Percentiles rank a stretch among this genome's conserved stretches.
phyloP scores from a whole-genome alignment of 306 rosid genomes.

The Astragalus glycyphyllos region DNA sequence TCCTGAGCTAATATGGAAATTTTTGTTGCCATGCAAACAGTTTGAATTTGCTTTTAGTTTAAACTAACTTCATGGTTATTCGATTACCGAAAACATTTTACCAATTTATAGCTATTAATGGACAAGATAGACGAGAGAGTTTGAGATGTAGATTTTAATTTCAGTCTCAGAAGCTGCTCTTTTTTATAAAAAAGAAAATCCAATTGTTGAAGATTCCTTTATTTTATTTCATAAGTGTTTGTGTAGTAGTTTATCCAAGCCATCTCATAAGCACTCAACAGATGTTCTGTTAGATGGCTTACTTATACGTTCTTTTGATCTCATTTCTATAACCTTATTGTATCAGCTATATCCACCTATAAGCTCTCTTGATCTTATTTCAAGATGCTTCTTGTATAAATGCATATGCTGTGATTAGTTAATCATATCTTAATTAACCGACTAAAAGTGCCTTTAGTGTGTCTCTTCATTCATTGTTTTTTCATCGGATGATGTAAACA shows the following conservation, averaged over 20 bases:
- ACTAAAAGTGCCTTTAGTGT: background rate
- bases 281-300: background rate
- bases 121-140: background rate
- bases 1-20: background rate
- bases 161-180: background rate
- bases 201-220: background rate
- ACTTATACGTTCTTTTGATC: background rate
- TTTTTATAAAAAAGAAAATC: background rate
- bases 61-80: background rate
- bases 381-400: background rate
- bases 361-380: background rate
- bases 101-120: background rate
- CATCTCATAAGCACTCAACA: background rate
- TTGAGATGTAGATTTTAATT: background rate
- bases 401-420: background rate
- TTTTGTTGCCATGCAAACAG: background rate
- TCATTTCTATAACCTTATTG: background rate
- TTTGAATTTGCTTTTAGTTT: background rate
- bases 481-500: background rate
- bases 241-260: background rate
- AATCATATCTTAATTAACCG: background rate
- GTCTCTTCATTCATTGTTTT: conserved; percentile 11
- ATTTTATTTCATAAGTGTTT: background rate
- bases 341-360: background rate
- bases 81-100: background rate